phyloP scores from a whole-genome alignment of 2,329 filamentous ascomycete species.

The Microsporum ferrugineum region DNA sequence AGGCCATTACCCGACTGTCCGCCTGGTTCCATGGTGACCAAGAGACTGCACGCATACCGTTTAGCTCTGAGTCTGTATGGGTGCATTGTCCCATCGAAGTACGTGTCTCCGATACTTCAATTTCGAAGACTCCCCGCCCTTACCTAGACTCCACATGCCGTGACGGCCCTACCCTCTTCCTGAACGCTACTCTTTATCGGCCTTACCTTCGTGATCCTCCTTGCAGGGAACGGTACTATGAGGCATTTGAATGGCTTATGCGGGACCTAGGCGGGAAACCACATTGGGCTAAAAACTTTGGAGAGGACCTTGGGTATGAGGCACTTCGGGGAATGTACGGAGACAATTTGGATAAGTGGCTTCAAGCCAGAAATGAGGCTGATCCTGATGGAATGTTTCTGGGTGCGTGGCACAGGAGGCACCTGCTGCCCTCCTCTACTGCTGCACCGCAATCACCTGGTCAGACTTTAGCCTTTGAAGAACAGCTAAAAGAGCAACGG shows the following conservation, averaged over 20 bases:
- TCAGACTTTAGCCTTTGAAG: slow-evolving; percentile 23
- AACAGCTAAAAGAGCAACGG: slow-evolving; percentile 31
- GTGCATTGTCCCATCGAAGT: slow-evolving; percentile 89
- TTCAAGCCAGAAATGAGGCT: slow-evolving; percentile 54
- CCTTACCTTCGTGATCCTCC: slow-evolving; percentile 70
- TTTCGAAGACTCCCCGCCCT: slow-evolving; percentile 42
- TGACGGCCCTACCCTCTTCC: slow-evolving; percentile 65
- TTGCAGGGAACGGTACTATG: slow-evolving; percentile 65
- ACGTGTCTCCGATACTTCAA: slow-evolving; percentile 62
- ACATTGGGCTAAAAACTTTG: slow-evolving; percentile 92
- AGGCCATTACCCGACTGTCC: slow-evolving; percentile 69
- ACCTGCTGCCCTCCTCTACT: slow-evolving; percentile 38
- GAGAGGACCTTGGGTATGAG: slow-evolving; percentile 45
- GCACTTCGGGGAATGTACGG: slow-evolving; percentile 58
- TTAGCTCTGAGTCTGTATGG: slow-evolving; percentile 65
- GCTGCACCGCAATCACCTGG: neutral
- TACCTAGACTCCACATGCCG: slow-evolving; percentile 61
- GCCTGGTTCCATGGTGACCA: slow-evolving; percentile 73
- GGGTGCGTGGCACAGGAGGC: slow-evolving; percentile 75
- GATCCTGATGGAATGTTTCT: slow-evolving; percentile 76
- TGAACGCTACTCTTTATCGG: slow-evolving; percentile 82
- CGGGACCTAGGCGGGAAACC: slow-evolving; percentile 67
- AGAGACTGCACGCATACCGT: slow-evolving; percentile 63
- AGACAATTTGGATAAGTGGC: slow-evolving; percentile 53
- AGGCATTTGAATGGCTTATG: slow-evolving; percentile 87